Evolutionary conservation across 768 basidiomycete species (phyloP).

Genomic region (Rhodotorula sphaerocarpa): DNA sequence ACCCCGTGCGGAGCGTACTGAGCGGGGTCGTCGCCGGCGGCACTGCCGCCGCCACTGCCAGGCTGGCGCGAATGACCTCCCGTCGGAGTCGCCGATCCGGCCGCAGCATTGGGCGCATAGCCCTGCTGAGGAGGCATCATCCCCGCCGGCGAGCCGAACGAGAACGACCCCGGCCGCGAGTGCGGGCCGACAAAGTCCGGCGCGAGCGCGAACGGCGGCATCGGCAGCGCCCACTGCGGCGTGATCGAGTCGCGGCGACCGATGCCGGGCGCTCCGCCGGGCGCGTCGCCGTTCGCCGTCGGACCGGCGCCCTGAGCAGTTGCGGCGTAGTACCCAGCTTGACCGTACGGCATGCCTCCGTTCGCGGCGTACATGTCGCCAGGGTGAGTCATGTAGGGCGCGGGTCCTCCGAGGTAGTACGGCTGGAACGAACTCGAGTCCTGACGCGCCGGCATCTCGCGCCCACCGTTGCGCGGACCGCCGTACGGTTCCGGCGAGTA

Average conservation of each 20-base stretch:
- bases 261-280: neutral
- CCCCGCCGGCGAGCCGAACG: conserved; percentile 19
- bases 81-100: too few relatives aligned
- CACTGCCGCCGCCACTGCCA: neutral
- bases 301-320: too few relatives aligned
- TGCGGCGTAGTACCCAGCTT: neutral
- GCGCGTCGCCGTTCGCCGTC: too few relatives aligned
- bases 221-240: conserved; percentile 24
- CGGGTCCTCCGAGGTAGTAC: too few relatives aligned
- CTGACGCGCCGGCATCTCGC: conserved; percentile 13
- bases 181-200: conserved; percentile 10
- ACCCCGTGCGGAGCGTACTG: too few relatives aligned
- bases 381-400: too few relatives aligned
- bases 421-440: neutral
- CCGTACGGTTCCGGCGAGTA: conserved; percentile 14
- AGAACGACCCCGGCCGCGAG: conserved; percentile 32
- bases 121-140: too few relatives aligned
- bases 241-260: neutral
- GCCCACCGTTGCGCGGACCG: neutral
- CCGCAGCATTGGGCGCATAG: too few relatives aligned
- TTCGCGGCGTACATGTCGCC: neutral
- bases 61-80: too few relatives aligned
- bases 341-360: neutral
- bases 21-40: neutral
- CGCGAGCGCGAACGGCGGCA: conserved; percentile 28